Base-by-base conservation (phyloP, 371 early-diverging fungal genomes). In the Mucor velutinosus region DNA sequence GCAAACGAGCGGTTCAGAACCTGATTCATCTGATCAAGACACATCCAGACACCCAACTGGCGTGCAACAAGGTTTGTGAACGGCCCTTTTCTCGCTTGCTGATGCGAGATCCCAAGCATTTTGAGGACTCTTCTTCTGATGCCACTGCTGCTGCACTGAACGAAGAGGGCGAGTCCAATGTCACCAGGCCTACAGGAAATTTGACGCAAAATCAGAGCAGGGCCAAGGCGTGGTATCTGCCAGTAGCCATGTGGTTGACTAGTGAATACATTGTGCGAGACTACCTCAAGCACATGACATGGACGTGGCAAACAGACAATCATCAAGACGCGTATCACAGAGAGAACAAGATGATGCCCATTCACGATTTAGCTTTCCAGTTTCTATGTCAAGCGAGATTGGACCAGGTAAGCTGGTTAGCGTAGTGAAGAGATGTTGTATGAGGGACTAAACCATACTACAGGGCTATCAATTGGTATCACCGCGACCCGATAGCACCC, bases 321-420 rank as follows among this genome's bases (percentile, higher is more conserved):
- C 51, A 75, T 56, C 82, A 89, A 33, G 89, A 79, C 21, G 59
- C 59, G n/a, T 82, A 78, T 63, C 82, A 82, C 33, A 74, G 86
- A 61, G 79, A 88, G 14, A 77, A 83, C 23, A 78, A 79, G 33
- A 79, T 82, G 75, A 81, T 87, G 78, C 87, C 90, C 0, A 79
- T 91, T 30, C 88, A 90, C 59, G 89, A 93, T 70, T 75, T 92
- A 6, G 91, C 90, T 0, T 92, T 90, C 60, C 86, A 89, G 58
- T 85, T 89, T 67, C 66, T 95, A 14, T 93, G 92, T 66, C 86
- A 90, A 59, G 78, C 87, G 23, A 82, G 93, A 8, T 62, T 91
- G 27, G 86, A 89, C 60, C 92, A 93, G 66, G 91, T 90, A 14
- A 35, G 37, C 37, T 35, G 43, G 33, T 29, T 14, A 0, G 25